Evolutionary conservation across 495 filamentous ascomycete genomes (phyloP).

Genomic region (Lasiosphaeria hispida): DNA sequence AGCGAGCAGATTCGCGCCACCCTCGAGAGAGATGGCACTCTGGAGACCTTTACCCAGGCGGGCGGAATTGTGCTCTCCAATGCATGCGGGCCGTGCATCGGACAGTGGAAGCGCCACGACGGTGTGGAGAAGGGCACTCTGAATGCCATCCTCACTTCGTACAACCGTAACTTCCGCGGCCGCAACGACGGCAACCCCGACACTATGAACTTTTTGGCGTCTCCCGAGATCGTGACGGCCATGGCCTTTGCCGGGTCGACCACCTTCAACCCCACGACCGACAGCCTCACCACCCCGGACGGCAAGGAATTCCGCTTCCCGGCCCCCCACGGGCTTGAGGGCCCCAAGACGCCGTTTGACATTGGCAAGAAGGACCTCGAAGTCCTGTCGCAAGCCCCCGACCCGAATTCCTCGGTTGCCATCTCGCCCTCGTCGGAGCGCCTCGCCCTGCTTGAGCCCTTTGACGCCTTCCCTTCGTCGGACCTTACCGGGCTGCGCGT

Average conservation of each 20-base stretch:
- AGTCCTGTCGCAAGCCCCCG: constrained; percentile 68
- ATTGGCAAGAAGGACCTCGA: constrained; percentile 70
- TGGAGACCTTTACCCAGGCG: constrained; percentile 81
- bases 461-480: constrained; percentile 72
- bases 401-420: constrained; percentile 61
- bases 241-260: constrained; percentile 90
- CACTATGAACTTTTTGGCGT: constrained; percentile 98
- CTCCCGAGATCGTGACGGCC: constrained; percentile 92
- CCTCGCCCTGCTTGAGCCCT: constrained; percentile 87
- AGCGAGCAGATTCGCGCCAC: constrained; percentile 97
- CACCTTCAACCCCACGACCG: constrained; percentile 94
- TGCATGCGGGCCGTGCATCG: constrained; percentile 93
- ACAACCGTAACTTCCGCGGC: constrained; percentile 97
- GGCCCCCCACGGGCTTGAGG: constrained; percentile 72
- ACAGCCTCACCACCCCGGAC: constrained; percentile 75
- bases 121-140: constrained; percentile 72
- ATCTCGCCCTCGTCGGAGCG: constrained; percentile 84
- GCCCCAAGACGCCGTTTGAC: constrained; percentile 77
- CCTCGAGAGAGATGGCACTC: constrained; percentile 77
- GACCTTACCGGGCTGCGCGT: constrained; percentile 75
- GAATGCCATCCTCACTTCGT: constrained; percentile 96
- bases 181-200: constrained; percentile 94
- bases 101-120: constrained; percentile 94
- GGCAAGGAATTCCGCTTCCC: constrained; percentile 83
- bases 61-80: constrained; percentile 91